A percentile compares a stretch with the other conserved stretches of the same genome.
phyloP scores from a whole-genome alignment of 495 filamentous ascomycete species.

The Apodospora peruviana region DNA sequence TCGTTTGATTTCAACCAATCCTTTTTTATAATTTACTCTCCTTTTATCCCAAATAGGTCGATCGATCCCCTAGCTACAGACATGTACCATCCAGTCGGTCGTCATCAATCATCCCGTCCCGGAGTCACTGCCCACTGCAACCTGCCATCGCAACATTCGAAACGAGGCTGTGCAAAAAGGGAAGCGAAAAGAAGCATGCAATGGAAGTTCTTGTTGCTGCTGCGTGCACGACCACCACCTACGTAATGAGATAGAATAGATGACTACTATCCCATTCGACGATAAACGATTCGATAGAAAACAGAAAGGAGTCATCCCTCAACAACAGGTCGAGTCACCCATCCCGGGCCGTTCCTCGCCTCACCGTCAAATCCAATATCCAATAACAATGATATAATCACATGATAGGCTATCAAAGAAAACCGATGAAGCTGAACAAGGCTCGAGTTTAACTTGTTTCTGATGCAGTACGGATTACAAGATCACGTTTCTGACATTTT shows the following conservation, averaged over 20 bases:
- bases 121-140: too few relatives aligned
- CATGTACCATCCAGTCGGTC: not conserved
- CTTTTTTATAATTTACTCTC: not conserved
- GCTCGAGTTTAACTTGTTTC: too few relatives aligned
- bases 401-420: not conserved
- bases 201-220: not conserved
- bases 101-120: too few relatives aligned
- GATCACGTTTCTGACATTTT: not conserved
- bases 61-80: not conserved
- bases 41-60: not conserved
- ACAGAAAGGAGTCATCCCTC: too few relatives aligned
- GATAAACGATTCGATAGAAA: too few relatives aligned
- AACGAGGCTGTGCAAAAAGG: not conserved
- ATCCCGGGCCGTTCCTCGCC: not conserved
- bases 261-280: too few relatives aligned
- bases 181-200: not conserved
- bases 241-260: too few relatives aligned
- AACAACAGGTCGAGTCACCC: not conserved
- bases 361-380: not conserved
- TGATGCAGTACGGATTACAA: not conserved
- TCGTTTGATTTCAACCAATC: too few relatives aligned
- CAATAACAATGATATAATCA: not conserved
- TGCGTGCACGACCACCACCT: too few relatives aligned
- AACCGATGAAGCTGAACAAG: not conserved
- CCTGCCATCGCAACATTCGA: too few relatives aligned